A percentile compares a stretch with the other conserved stretches of the same genome.
These are phyloP conservation scores for Ascochyta clinopodiicola DNA, from an alignment of 2,329 filamentous ascomycete species.

Conservation along the genomic window DNA sequence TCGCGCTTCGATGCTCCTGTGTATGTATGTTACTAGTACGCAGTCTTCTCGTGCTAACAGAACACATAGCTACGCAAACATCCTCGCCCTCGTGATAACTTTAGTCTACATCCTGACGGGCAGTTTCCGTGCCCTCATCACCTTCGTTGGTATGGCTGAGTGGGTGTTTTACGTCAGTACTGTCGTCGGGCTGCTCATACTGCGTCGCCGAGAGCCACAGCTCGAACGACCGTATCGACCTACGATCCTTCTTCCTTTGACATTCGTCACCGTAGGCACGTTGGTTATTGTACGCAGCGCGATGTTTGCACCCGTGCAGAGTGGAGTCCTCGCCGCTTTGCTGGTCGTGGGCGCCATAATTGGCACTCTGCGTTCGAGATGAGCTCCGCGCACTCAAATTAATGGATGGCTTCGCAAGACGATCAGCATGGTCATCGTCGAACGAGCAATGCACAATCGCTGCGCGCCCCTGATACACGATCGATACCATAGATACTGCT, in stretches of 20 bases:
- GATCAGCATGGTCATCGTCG: not conserved
- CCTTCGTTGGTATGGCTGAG: conserved; percentile 52
- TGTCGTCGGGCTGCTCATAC: conserved; percentile 63
- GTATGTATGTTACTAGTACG: conserved; percentile 20
- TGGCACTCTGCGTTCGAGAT: conserved; percentile 26
- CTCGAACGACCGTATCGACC: conserved; percentile 65
- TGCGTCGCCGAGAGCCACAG: conserved; percentile 63
- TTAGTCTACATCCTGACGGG: conserved; percentile 66
- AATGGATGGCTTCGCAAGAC: not conserved
- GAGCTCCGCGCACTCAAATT: not conserved
- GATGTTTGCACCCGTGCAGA: conserved; percentile 64
- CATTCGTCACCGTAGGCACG: conserved; percentile 65
- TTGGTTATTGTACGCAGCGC: conserved; percentile 66
- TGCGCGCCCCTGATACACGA: too few species aligned
- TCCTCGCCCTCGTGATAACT: conserved; percentile 45
- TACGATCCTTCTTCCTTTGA: conserved; percentile 56
- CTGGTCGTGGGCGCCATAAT: conserved; percentile 59
- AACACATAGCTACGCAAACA: conserved; percentile 35
- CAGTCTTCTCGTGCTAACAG: conserved; percentile 12
- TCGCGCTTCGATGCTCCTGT: conserved; percentile 42
- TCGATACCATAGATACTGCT: too few species aligned
- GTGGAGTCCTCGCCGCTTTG: conserved; percentile 59
- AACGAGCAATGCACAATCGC: too few species aligned
- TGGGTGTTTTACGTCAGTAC: conserved; percentile 71
- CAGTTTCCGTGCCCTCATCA: conserved; percentile 66